Percentiles rank a stretch among this genome's conserved stretches.
phyloP scores from a whole-genome alignment of 2,329 filamentous ascomycete genomes.

The Aplosporella prunicola region DNA sequence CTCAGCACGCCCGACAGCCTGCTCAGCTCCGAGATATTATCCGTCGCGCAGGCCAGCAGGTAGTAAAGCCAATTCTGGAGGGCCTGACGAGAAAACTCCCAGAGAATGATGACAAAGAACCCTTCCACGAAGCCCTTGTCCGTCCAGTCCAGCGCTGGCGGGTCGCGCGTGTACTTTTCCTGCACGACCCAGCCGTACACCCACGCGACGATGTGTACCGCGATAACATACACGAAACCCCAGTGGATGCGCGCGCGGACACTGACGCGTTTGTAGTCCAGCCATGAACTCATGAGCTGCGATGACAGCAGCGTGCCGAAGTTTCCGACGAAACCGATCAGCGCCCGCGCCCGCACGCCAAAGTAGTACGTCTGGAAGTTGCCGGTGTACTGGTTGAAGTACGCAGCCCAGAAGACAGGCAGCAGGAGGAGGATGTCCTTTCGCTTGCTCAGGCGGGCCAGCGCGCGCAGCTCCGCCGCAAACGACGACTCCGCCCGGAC shows the following conservation, averaged over 20 bases:
- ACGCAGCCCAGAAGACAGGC: conserved; percentile 37
- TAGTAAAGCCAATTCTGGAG: conserved; percentile 51
- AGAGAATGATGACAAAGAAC: conserved; percentile 41
- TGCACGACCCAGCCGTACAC: conserved; percentile 46
- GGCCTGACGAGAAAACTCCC: conserved; percentile 43
- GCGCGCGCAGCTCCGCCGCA: conserved; percentile 30
- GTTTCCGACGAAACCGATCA: conserved; percentile 39
- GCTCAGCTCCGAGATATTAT: conserved; percentile 45
- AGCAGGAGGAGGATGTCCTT: conserved; percentile 31
- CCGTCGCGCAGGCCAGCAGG: conserved; percentile 45
- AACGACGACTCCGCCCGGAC: conserved; percentile 29
- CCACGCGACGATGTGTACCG: conserved; percentile 41
- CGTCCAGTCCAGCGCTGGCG: conserved; percentile 34
- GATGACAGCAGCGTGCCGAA: conserved; percentile 36
- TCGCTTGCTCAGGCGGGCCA: conserved; percentile 23
- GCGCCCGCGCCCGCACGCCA: conserved; percentile 36
- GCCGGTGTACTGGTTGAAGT: conserved; percentile 38
- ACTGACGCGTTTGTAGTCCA: conserved; percentile 33
- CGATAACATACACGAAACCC: conserved; percentile 39
- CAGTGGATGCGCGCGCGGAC: conserved; percentile 35
- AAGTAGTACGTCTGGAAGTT: conserved; percentile 45
- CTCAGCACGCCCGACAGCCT: conserved; percentile 35
- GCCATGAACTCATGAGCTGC: conserved; percentile 35
- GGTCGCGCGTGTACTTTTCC: conserved; percentile 39
- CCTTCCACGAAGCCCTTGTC: conserved; percentile 36